These are phyloP conservation scores for Funneliformis mosseae DNA, from an alignment of 192 early-diverging fungal species.

Conservation along the genomic window DNA sequence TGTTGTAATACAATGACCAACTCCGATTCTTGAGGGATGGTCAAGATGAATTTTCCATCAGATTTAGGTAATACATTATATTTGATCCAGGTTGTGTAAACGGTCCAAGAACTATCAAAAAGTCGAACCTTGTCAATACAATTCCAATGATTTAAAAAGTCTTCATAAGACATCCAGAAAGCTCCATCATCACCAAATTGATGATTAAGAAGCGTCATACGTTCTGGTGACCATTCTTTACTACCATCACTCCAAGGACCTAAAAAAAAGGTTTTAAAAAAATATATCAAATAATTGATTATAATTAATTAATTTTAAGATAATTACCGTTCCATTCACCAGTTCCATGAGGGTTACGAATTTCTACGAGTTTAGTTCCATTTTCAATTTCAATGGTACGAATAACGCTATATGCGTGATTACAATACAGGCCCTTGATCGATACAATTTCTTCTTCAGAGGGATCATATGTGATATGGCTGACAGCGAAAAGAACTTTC, in stretches of 20 bases:
- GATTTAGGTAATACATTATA: slow-evolving; percentile 45
- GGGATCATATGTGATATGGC: not conserved
- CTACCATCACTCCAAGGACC: slow-evolving; percentile 41
- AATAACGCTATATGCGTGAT: slow-evolving; percentile 57
- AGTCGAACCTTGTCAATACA: slow-evolving; percentile 38
- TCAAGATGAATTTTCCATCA: slow-evolving; percentile 37
- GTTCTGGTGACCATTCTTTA: slow-evolving; percentile 44
- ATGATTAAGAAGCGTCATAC: slow-evolving; percentile 36
- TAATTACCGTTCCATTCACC: slow-evolving; percentile 53
- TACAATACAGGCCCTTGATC: slow-evolving; percentile 41
- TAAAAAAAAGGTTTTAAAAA: too few species aligned
- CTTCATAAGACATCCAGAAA: slow-evolving; percentile 48
- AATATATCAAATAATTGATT: not conserved
- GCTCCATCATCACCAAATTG: slow-evolving; percentile 41
- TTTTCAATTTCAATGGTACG: slow-evolving; percentile 48
- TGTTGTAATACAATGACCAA: slow-evolving; percentile 41
- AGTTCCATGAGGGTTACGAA: slow-evolving; percentile 58
- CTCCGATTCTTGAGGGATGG: slow-evolving; percentile 20
- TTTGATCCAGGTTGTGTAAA: slow-evolving; percentile 43
- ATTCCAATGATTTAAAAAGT: slow-evolving; percentile 40
- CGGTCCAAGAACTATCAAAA: slow-evolving; percentile 42
- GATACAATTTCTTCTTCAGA: not conserved
- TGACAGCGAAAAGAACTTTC: slow-evolving; percentile 40
- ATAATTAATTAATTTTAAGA: not conserved
- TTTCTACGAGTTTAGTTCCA: slow-evolving; percentile 29